Evolutionary conservation across 371 early-diverging fungal species (phyloP).

Genomic region (Scutellospora calospora): DNA sequence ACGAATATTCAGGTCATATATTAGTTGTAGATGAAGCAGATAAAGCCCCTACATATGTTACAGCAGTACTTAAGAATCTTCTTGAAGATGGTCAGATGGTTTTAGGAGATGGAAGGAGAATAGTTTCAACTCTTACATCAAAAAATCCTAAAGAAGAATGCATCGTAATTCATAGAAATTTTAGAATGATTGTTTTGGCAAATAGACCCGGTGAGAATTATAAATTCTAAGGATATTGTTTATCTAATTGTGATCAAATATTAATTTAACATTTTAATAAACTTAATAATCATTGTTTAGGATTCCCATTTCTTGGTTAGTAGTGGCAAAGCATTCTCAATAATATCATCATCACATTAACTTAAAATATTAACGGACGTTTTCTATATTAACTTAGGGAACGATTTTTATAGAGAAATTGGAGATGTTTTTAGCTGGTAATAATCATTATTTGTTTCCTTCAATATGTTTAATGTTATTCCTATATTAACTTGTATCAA

Average conservation of each 20-base stretch:
- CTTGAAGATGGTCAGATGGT: conserved; percentile 91
- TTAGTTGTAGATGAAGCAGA: conserved; percentile 91
- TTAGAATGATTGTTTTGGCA: conserved; percentile 88
- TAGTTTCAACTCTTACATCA: conserved; percentile 58
- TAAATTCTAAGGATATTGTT: not conserved
- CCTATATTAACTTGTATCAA: not conserved
- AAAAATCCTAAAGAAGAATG: conserved; percentile 52
- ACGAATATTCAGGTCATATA: conserved; percentile 62
- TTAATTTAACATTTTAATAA: not conserved
- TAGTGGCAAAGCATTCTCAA: not conserved
- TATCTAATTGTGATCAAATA: not conserved
- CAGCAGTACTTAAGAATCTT: conserved; percentile 79
- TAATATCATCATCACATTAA: no score
- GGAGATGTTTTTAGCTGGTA: conserved; percentile 79
- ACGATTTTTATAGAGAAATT: conserved; percentile 87
- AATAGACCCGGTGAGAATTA: conserved; percentile 77
- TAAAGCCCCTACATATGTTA: conserved; percentile 88
- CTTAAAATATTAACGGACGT: no score
- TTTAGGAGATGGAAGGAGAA: conserved; percentile 82
- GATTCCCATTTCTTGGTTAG: conserved; percentile 54
- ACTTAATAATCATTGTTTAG: conserved; percentile 41
- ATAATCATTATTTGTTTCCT: conserved; percentile 40
- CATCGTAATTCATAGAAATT: conserved; percentile 74
- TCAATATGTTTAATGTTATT: not conserved
- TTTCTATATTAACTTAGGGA: conserved; percentile 59